Evolutionary conservation across 805 yeast species (phyloP).

Genomic region (Nadsonia fulvescens): DNA sequence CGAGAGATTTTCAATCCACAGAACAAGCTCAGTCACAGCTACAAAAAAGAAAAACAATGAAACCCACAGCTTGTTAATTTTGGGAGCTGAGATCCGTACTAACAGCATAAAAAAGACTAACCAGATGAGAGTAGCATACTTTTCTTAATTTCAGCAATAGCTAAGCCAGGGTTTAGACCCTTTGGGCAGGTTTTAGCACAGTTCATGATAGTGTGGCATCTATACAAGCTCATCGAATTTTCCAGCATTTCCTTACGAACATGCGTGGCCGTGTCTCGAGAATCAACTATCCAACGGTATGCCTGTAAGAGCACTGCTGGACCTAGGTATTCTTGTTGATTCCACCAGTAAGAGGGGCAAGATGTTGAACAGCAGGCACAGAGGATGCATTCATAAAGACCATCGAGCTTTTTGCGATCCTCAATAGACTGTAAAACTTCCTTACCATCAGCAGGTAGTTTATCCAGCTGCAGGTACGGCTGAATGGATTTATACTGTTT

Average conservation of each 20-base stretch:
- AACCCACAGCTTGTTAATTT: too few relatives aligned
- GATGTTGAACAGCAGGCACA: slow-evolving; percentile 99
- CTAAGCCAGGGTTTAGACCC: slow-evolving; percentile 94
- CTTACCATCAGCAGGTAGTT: slow-evolving; percentile 72
- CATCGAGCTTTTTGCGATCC: slow-evolving; percentile 93
- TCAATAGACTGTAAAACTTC: slow-evolving; percentile 82
- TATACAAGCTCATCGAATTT: slow-evolving; percentile 92
- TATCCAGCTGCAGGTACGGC: slow-evolving; percentile 80
- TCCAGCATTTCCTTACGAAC: slow-evolving; percentile 77
- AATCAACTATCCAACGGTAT: slow-evolving; percentile 94
- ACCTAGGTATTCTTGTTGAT: slow-evolving; percentile 94
- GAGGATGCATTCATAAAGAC: slow-evolving; percentile 89
- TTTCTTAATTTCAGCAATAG: slow-evolving; percentile 94
- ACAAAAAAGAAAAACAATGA: too few relatives aligned
- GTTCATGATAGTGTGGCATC: slow-evolving; percentile 99
- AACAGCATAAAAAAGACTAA: too few relatives aligned
- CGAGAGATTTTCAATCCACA: too few relatives aligned
- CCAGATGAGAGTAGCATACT: slow-evolving; percentile 57
- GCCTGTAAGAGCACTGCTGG: slow-evolving; percentile 99
- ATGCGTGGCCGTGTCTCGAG: slow-evolving; percentile 80
- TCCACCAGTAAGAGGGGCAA: slow-evolving; percentile 99
- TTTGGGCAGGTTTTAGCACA: slow-evolving; percentile 97
- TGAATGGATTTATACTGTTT: slow-evolving; percentile 96
- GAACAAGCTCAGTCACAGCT: too few relatives aligned
- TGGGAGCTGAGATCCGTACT: too few relatives aligned